Base-by-base conservation (phyloP, 108 stramenopile genomes). In the Fistulifera pelliculosa region DNA sequence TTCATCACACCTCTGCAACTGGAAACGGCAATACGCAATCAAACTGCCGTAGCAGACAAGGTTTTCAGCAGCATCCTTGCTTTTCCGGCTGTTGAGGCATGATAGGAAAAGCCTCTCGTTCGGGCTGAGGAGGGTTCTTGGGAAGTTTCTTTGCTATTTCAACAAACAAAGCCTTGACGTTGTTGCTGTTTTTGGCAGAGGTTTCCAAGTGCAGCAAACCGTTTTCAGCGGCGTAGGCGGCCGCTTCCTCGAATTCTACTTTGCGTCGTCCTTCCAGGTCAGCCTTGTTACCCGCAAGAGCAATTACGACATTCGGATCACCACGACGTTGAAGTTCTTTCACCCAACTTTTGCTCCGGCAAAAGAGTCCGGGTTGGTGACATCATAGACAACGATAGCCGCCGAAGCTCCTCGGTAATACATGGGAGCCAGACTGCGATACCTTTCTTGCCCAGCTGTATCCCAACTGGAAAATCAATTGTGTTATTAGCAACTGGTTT, bases 261-360 rank as follows among this genome's bases (percentile, higher is more conserved):
- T 87, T 85, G 31, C 94, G 83, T 58, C 84, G 71, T n/a, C 62
- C 62, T 31, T 87, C 83, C 24, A 93, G 62, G 71, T 96, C 95
- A 28, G 88, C 90, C 67, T 96, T 96, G 67, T 96, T 96, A 49
- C 98, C 98, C 7, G 96, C 96, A 57, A 99, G 66, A 1, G 98
- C 98, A 68, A 99, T 97, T 19, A 98, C 89, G 43, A 96, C 96
- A 69, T 96, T 96, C 2, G 89, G 91, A 71, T 98, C 98, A 19
- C 96, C 98, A 53, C 96, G 81, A 25, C 96, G 74, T 64, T 98
- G 94, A 39, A 99, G 74, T 80, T 99, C 98, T 69, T 96, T 98
- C 44, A 99, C 96, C 98, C 98, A 99, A 0, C 76, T 75, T 99
- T 99, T 35, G 98, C 98, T 0, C 98, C 98, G 31, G 83, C 82